Percentiles rank a stretch among this genome's conserved stretches.
These are phyloP conservation scores for Talaromyces sp. DNA, from an alignment of 2,329 filamentous ascomycete species.

Conservation along the genomic window DNA sequence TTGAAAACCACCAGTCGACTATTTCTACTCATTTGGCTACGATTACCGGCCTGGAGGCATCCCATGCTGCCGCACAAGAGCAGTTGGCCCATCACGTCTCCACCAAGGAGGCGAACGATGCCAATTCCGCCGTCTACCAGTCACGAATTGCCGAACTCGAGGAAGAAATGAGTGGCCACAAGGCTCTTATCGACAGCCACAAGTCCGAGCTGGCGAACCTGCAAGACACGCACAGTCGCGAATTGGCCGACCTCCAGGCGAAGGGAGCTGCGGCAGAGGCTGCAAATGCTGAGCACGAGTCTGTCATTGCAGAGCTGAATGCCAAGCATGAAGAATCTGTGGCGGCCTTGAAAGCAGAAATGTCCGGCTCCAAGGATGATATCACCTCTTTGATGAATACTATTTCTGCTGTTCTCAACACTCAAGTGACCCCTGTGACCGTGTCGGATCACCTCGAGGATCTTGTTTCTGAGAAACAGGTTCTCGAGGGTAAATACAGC, in stretches of 20 bases:
- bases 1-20: conserved; percentile 74
- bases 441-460: conserved; percentile 62
- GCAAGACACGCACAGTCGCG: conserved; percentile 47
- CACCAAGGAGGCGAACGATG: conserved; percentile 52
- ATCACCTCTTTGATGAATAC: conserved; percentile 60
- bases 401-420: conserved; percentile 41
- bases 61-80: conserved; percentile 60
- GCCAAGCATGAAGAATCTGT: conserved; percentile 55
- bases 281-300: conserved; percentile 30
- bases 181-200: conserved; percentile 29
- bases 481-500: conserved; percentile 38
- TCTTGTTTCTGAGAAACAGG: conserved; percentile 36
- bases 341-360: conserved; percentile 56
- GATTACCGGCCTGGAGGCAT: conserved; percentile 68
- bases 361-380: conserved; percentile 61
- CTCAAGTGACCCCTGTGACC: conserved; percentile 50
- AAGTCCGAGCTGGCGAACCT: conserved; percentile 44
- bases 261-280: conserved; percentile 4
- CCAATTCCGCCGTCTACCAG: conserved; percentile 41
- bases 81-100: conserved; percentile 64
- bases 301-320: conserved; percentile 47
- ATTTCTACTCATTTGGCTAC: conserved; percentile 64
- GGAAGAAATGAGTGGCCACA: conserved; percentile 53
- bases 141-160: conserved; percentile 51
- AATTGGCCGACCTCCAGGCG: conserved; percentile 31